These are phyloP conservation scores for Acacia crassicarpa DNA, from an alignment of 306 rosid genomes.

Conservation along the genomic window DNA sequence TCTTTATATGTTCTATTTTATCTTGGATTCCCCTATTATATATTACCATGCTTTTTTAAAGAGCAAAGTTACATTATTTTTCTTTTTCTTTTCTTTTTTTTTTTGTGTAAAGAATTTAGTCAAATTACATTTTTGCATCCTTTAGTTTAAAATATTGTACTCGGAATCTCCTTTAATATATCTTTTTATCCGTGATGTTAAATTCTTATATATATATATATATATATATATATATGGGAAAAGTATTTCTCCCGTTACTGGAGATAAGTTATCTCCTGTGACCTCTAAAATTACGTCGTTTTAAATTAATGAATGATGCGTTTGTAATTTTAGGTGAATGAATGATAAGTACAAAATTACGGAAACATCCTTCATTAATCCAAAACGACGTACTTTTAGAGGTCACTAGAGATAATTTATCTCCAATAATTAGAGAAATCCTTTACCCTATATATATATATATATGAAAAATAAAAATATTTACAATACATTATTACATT, in stretches of 20 bases:
- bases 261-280: no score
- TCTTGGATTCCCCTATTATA: slow-evolving; percentile 61
- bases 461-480: background rate
- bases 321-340: no score
- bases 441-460: no score
- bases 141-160: background rate
- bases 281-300: no score
- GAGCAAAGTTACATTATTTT: background rate
- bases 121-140: background rate
- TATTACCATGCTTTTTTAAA: slow-evolving; percentile 38
- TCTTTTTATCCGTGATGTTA: background rate
- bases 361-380: no score
- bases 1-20: slow-evolving; percentile 51
- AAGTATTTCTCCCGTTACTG: no score
- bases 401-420: no score
- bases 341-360: no score
- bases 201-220: background rate
- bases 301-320: no score
- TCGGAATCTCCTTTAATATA: background rate
- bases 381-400: no score
- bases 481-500: background rate
- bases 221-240: no score
- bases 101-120: background rate
- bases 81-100: background rate
- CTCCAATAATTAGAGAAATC: no score